These are phyloP conservation scores for Neopestalotiopsis clavispora DNA, from an alignment of 2,329 filamentous ascomycete genomes.

Conservation along the genomic window DNA sequence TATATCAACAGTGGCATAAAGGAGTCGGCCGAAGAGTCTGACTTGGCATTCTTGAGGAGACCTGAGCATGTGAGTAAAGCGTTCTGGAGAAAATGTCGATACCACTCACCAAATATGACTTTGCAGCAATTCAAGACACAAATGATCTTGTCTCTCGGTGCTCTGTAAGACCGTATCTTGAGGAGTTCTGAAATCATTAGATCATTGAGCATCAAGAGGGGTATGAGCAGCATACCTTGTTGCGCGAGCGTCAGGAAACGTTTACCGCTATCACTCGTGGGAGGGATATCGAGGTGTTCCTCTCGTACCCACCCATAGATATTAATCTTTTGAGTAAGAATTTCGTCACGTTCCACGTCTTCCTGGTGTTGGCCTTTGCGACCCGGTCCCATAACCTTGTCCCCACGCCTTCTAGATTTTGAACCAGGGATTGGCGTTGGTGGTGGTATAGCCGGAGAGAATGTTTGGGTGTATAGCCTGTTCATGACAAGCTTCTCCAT, in stretches of 20 bases:
- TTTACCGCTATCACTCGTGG: constrained; percentile 82
- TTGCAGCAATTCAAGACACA: constrained; percentile 99
- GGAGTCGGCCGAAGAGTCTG: constrained; percentile 93
- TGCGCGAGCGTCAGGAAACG: constrained; percentile 89
- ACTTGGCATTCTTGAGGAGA: constrained; percentile 87
- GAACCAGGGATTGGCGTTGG: constrained; percentile 74
- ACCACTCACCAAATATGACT: constrained; percentile 84
- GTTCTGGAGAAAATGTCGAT: background rate
- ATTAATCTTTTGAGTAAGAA: constrained; percentile 94
- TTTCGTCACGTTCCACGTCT: constrained; percentile 93
- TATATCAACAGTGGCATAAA: constrained; percentile 96
- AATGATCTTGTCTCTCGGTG: constrained; percentile 97
- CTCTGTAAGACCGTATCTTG: constrained; percentile 96
- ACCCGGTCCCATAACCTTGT: constrained; percentile 77
- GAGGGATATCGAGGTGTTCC: constrained; percentile 89
- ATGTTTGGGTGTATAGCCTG: constrained; percentile 90
- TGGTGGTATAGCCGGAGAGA: constrained; percentile 89
- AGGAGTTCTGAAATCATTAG: constrained; percentile 71
- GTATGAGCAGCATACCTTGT: constrained; percentile 62
- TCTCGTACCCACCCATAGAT: constrained; percentile 97
- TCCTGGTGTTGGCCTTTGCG: constrained; percentile 95
- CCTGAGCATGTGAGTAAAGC: constrained; percentile 51
- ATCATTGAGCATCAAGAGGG: background rate
- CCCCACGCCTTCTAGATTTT: constrained; percentile 71
- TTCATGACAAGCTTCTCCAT: constrained; percentile 99